Percentiles rank a stretch among this genome's conserved stretches.
phyloP scores from a whole-genome alignment of 768 basidiomycete genomes.

The Trametes gibbosa region DNA sequence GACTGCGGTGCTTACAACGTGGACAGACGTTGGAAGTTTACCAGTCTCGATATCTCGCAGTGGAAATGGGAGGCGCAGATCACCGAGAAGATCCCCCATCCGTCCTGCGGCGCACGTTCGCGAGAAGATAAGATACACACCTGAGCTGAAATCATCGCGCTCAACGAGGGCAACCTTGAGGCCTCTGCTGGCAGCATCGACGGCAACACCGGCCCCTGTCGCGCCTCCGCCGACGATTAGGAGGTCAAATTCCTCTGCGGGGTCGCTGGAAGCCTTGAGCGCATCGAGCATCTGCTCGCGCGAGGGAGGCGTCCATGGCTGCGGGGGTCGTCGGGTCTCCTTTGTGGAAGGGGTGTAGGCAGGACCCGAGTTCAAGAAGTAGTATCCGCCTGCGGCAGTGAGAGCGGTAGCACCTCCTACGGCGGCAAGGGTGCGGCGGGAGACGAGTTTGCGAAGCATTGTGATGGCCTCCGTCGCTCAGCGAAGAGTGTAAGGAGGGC shows the following conservation, averaged over 20 bases:
- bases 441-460: slow-evolving; percentile 34
- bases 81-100: slow-evolving; percentile 4
- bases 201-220: slow-evolving; percentile 93
- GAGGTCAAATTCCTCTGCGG: slow-evolving; percentile 62
- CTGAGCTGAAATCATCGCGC: slow-evolving; percentile 86
- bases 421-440: slow-evolving; percentile 52
- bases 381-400: slow-evolving; percentile 59
- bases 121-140: slow-evolving; percentile 36
- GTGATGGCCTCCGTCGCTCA: slow-evolving; percentile 10
- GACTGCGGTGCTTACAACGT: too few relatives aligned
- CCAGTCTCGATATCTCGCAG: too few relatives aligned
- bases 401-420: slow-evolving; percentile 52
- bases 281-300: slow-evolving; percentile 61
- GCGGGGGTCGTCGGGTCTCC: slow-evolving; percentile 68
- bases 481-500: slow-evolving; percentile 11
- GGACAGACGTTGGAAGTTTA: too few relatives aligned
- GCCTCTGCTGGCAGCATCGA: slow-evolving; percentile 91
- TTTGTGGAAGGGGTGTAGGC: slow-evolving; percentile 61
- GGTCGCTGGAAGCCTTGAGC: slow-evolving; percentile 49
- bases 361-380: slow-evolving; percentile 72
- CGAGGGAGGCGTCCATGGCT: slow-evolving; percentile 76
- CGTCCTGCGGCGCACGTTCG: slow-evolving; percentile 12
- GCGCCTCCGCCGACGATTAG: slow-evolving; percentile 92
- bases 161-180: slow-evolving; percentile 93
- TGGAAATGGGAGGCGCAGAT: neutral